A percentile compares a stretch with the other conserved stretches of the same genome.
Conservation (phyloP, 1,139 yeast species). For the Magnusiomyces tetraspermus region DNA sequence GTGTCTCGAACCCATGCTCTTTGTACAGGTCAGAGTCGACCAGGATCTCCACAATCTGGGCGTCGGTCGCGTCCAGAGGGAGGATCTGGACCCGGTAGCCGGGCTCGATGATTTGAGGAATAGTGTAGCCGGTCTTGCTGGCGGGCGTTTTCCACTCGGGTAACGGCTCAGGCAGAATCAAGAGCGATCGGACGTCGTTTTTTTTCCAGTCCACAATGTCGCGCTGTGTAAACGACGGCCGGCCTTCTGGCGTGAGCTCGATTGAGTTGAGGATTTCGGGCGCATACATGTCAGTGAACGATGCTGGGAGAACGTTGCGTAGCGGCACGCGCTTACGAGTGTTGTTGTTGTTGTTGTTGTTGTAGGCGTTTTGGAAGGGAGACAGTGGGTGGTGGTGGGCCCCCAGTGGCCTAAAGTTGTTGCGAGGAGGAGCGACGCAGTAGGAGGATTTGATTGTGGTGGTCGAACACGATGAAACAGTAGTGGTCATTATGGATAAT, state of each 20-base stretch:
- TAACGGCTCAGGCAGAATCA: slow-evolving; percentile 41
- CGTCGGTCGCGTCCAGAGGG: slow-evolving; percentile 45
- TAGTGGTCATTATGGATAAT: too few relatives aligned
- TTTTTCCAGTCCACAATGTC: slow-evolving; percentile 54
- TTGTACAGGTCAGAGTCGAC: slow-evolving; percentile 48
- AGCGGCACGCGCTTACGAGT: slow-evolving; percentile 18
- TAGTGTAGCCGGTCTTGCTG: slow-evolving; percentile 28
- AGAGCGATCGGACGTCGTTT: slow-evolving; percentile 53
- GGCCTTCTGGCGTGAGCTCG: slow-evolving; percentile 40
- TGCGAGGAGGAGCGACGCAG: slow-evolving; percentile 9
- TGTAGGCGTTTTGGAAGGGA: too few relatives aligned
- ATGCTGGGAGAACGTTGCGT: slow-evolving; percentile 39
- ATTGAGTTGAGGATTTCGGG: slow-evolving; percentile 38
- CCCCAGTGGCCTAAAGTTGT: slow-evolving; percentile 10
- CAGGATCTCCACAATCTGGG: slow-evolving; percentile 39
- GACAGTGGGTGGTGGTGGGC: slow-evolving; percentile 1
- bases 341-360: neutral
- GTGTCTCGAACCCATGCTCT: slow-evolving; percentile 46
- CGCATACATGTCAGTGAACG: slow-evolving; percentile 46
- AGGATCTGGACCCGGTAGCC: slow-evolving; percentile 38
- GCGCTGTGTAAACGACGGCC: slow-evolving; percentile 53
- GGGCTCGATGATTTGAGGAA: slow-evolving; percentile 40
- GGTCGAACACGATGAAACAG: neutral
- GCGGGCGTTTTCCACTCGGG: slow-evolving; percentile 58
- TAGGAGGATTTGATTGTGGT: slow-evolving; percentile 6